These are phyloP conservation scores for Pelargonium australe DNA, from an alignment of 441 rosid genomes.

Conservation along the genomic window DNA sequence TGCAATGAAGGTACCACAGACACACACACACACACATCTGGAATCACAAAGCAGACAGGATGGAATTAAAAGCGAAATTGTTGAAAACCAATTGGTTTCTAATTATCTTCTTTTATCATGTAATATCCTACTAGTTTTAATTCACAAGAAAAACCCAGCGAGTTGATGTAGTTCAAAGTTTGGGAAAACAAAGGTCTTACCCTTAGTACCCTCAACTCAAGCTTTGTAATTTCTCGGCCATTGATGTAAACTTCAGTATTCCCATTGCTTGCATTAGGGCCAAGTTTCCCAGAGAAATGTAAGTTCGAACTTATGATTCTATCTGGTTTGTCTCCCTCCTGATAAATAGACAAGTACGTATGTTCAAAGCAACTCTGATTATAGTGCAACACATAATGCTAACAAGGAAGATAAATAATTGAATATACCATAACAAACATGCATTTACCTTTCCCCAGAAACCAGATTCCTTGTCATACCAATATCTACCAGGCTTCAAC, in stretches of 20 bases:
- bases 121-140: background rate
- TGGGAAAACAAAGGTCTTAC: slow-evolving; percentile 30
- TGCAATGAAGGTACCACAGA: background rate
- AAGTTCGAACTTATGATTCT: slow-evolving; percentile 76
- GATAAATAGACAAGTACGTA: slow-evolving; percentile 27
- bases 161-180: background rate
- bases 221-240: slow-evolving; percentile 92
- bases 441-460: slow-evolving; percentile 83
- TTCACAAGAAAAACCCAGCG: background rate
- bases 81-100: background rate
- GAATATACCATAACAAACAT: slow-evolving; percentile 11
- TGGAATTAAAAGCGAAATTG: background rate
- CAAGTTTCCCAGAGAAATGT: slow-evolving; percentile 80
- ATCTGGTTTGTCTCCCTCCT: slow-evolving; percentile 96
- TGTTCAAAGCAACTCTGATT: background rate
- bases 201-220: slow-evolving; percentile 72
- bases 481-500: slow-evolving; percentile 90
- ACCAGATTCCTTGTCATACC: slow-evolving; percentile 99
- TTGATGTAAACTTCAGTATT: slow-evolving; percentile 84
- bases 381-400: slow-evolving; percentile 5
- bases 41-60: background rate
- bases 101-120: background rate
- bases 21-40: background rate
- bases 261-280: slow-evolving; percentile 75
- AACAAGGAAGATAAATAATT: slow-evolving; percentile 15